These are phyloP conservation scores for Triangularia verruculosa DNA, from an alignment of 2,329 filamentous ascomycete genomes.

Conservation along the genomic window DNA sequence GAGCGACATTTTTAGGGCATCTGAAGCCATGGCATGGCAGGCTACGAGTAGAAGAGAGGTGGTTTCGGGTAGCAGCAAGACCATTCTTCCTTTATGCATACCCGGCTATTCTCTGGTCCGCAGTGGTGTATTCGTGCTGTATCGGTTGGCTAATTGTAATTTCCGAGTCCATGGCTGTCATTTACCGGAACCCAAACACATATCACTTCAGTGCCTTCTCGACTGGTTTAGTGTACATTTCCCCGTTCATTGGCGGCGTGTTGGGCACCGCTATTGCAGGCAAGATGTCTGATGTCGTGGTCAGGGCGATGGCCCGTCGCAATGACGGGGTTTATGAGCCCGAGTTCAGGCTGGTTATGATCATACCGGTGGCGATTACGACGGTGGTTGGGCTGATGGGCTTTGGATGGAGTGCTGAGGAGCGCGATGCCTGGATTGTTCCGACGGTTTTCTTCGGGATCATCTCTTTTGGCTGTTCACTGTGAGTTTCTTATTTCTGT, in stretches of 20 bases:
- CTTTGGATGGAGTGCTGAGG: constrained; percentile 84
- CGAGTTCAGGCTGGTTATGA: constrained; percentile 90
- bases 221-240: constrained; percentile 83
- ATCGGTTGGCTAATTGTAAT: constrained; percentile 95
- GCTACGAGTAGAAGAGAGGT: constrained; percentile 67
- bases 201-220: constrained; percentile 83
- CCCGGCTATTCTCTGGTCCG: constrained; percentile 84
- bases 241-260: constrained; percentile 83
- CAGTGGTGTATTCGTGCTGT: constrained; percentile 79
- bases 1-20: constrained; percentile 66
- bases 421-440: constrained; percentile 78
- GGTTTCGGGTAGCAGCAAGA: constrained; percentile 72
- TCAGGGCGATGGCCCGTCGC: constrained; percentile 73
- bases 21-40: constrained; percentile 76
- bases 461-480: constrained; percentile 85
- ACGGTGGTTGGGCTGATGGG: constrained; percentile 88
- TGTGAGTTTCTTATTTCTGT: constrained; percentile 41
- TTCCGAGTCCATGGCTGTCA: constrained; percentile 78
- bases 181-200: constrained; percentile 63
- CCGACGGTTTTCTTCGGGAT: constrained; percentile 92
- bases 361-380: constrained; percentile 69
- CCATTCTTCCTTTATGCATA: constrained; percentile 87
- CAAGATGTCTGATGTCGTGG: constrained; percentile 79
- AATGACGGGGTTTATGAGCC: constrained; percentile 96
- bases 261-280: constrained; percentile 90